Base-by-base conservation (phyloP, 768 basidiomycete genomes). In the Tubosaeta brunneosetosa region DNA sequence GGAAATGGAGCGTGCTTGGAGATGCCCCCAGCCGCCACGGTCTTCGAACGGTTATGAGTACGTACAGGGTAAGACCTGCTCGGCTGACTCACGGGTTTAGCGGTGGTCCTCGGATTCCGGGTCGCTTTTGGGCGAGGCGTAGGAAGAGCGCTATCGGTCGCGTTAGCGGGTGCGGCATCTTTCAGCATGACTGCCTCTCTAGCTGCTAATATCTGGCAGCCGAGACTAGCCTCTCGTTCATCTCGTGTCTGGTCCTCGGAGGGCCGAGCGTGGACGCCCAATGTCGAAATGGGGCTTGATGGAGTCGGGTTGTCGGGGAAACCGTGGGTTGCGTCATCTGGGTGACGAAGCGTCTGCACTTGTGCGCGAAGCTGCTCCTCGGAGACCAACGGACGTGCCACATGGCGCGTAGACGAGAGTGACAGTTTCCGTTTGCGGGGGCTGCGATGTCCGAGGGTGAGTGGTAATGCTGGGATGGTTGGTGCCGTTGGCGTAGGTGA, bases 21-120 rank as follows among this genome's bases (percentile, higher is more conserved):
- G 43, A 62, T 61, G 2, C 53, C 63, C 26, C 58, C 55, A 43
- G 49, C 49, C 26, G 47, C 52, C 22, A 55, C 55, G 9, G 53
- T 54, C 69, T 68, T 55, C 45, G 44, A 53, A 26, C 40, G 46
- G 36, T 41, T 46, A 57, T 65, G 33, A 65, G 56, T 61, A 61
- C 49, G 46, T 57, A 49, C 51, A 32, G 38, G 26, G 12, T 43
- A 16, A 40, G 17, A 26, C 17, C n/a, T 22, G 17, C 13, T 31
- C 31, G 29, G 53, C 44, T 59, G 56, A 58, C 68, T 61, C 59
- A 68, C 68, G 32, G 48, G 48, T 33, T 50, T 59, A 3, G 38
- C 26, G 1, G 22, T 66, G 25, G 50, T 64, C 68, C 60, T 70
- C 59, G 68, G 64, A 55, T 60, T 62, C 60, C 65, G 52, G 50